phyloP scores from a whole-genome alignment of 31 red algal genomes.

The Pterothamnion heteromorphum region DNA sequence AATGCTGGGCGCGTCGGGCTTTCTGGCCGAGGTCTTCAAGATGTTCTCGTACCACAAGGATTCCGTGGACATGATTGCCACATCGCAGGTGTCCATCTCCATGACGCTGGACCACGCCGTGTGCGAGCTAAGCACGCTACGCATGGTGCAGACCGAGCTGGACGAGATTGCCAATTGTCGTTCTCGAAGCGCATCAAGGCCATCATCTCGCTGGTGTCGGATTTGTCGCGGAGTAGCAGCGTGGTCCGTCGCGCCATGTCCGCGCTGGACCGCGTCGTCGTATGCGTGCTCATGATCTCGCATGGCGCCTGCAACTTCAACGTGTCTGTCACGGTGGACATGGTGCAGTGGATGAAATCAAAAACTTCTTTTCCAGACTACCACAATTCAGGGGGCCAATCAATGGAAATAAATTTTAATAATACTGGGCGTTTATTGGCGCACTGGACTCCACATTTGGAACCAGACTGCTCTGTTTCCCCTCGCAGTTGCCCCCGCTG shows the following conservation, averaged over 20 bases:
- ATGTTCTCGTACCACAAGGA: constrained; percentile 72
- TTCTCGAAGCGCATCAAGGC: constrained; percentile 66
- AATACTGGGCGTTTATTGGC: too few relatives aligned
- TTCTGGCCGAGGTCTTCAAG: constrained; percentile 82
- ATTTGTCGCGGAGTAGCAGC: constrained; percentile 64
- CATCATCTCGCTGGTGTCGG: constrained; percentile 78
- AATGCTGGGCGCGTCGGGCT: constrained; percentile 93
- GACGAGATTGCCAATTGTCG: constrained; percentile 57
- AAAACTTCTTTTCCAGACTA: too few relatives aligned
- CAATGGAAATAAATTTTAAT: too few relatives aligned
- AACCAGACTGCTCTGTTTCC: too few relatives aligned
- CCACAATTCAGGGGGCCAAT: too few relatives aligned
- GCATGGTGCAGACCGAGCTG: constrained; percentile 64
- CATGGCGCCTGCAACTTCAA: constrained; percentile 93
- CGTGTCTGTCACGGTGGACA: constrained; percentile 72
- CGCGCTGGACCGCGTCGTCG: constrained; percentile 55
- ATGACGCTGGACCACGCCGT: constrained; percentile 77
- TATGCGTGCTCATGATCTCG: constrained; percentile 89
- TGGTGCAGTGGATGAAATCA: neutral
- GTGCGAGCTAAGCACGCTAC: constrained; percentile 26
- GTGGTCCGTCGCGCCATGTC: constrained; percentile 70
- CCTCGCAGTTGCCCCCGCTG: too few relatives aligned
- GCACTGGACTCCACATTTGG: too few relatives aligned
- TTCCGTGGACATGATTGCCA: constrained; percentile 84
- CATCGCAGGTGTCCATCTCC: constrained; percentile 84